phyloP scores from a whole-genome alignment of 2,329 filamentous ascomycete species.

The Exophiala bonariae region DNA sequence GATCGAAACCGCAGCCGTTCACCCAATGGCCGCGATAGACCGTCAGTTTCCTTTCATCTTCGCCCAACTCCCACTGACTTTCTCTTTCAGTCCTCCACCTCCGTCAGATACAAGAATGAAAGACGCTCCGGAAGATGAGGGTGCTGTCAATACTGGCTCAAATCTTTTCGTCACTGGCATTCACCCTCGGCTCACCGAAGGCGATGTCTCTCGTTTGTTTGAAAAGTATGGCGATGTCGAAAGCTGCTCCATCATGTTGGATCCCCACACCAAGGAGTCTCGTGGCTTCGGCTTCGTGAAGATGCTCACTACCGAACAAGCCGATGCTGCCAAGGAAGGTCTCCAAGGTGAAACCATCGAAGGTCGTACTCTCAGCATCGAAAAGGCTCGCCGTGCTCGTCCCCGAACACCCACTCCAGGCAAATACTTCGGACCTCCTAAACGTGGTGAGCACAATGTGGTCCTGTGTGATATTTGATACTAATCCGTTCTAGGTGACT shows the following conservation, averaged over 20 bases:
- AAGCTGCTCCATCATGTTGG: slow-evolving; percentile 99
- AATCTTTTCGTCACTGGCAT: slow-evolving; percentile 99
- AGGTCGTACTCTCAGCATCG: slow-evolving; percentile 93
- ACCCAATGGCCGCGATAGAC: slow-evolving; percentile 59
- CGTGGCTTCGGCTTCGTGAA: slow-evolving; percentile 99
- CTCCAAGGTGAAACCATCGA: slow-evolving; percentile 94
- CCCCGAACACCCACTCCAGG: slow-evolving; percentile 95
- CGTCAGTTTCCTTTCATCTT: slow-evolving; percentile 40
- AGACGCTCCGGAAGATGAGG: slow-evolving; percentile 59
- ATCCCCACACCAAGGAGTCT: slow-evolving; percentile 97
- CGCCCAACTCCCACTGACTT: slow-evolving; percentile 19
- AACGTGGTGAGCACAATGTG: slow-evolving; percentile 71
- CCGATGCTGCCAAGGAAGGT: slow-evolving; percentile 94
- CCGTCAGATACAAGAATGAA: slow-evolving; percentile 47
- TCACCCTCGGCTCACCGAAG: slow-evolving; percentile 84
- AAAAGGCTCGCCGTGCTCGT: slow-evolving; percentile 94
- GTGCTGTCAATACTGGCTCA: slow-evolving; percentile 86
- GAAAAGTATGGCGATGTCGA: slow-evolving; percentile 99
- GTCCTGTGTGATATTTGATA: slow-evolving; percentile 3
- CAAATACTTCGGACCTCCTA: slow-evolving; percentile 98
- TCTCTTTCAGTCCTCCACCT: slow-evolving; percentile 41
- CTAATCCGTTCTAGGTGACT: slow-evolving; percentile 40
- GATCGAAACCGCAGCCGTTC: slow-evolving; percentile 65
- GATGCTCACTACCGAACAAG: slow-evolving; percentile 93
- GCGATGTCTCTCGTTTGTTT: slow-evolving; percentile 90